These are phyloP conservation scores for Aspergillus diversus DNA, from an alignment of 495 filamentous ascomycete species.

Conservation along the genomic window DNA sequence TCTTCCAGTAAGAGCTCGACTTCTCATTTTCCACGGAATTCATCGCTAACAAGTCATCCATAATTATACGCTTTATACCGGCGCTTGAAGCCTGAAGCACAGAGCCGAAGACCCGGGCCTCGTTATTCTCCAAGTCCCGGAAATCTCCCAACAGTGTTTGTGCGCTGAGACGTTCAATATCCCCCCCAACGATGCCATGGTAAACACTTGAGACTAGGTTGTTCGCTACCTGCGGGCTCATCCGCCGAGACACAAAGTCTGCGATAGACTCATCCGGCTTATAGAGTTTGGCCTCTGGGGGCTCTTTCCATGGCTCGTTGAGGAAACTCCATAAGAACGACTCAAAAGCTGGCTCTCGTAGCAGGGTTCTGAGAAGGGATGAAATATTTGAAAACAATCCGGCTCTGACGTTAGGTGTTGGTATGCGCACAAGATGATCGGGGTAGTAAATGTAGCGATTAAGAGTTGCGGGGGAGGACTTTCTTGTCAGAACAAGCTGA, in stretches of 20 bases:
- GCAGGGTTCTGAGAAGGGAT: conserved; percentile 32
- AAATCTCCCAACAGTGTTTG: conserved; percentile 59
- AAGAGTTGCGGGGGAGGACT: conserved; percentile 49
- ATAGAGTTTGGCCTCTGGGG: conserved; percentile 22
- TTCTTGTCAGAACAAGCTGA: conserved; percentile 62
- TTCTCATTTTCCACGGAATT: conserved; percentile 17
- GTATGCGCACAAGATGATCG: conserved; percentile 78
- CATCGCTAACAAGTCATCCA: conserved; percentile 39
- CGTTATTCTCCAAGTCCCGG: conserved; percentile 54
- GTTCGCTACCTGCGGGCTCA: conserved; percentile 62
- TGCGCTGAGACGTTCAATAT: conserved; percentile 78
- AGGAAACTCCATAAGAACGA: conserved; percentile 46
- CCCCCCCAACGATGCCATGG: conserved; percentile 94
- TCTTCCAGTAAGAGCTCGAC: conserved; percentile 18
- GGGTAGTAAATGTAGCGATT: conserved; percentile 93
- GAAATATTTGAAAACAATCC: conserved; percentile 31
- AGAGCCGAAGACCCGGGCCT: conserved; percentile 28
- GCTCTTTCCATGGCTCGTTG: conserved; percentile 40
- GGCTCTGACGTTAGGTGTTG: conserved; percentile 41
- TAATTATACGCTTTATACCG: conserved; percentile 11
- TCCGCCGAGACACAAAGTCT: conserved; percentile 62
- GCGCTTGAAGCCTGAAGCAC: conserved; percentile 17
- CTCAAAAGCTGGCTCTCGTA: conserved; percentile 67
- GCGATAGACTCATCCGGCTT: conserved; percentile 72
- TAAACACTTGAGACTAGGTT: conserved; percentile 78